phyloP scores from a whole-genome alignment of 805 yeast genomes.

The Jamesozyma rosinii region DNA sequence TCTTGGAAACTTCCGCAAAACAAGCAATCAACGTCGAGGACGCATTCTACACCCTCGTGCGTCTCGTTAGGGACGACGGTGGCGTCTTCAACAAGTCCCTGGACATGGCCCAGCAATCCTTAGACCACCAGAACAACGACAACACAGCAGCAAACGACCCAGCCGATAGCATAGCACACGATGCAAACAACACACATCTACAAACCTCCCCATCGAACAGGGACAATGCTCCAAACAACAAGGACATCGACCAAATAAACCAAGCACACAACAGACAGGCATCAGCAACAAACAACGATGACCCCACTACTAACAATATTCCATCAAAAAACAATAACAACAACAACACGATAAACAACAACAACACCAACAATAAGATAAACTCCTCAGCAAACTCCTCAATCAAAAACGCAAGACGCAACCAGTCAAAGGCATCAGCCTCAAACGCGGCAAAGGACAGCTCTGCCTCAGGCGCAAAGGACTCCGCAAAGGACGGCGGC shows the following conservation, averaged over 20 bases:
- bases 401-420: constrained; percentile 4
- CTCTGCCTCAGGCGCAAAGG: neutral
- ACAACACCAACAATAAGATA: neutral
- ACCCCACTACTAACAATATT: neutral
- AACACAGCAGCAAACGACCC: neutral
- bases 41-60: constrained; percentile 62
- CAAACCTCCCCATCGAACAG: neutral
- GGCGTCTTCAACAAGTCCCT: constrained; percentile 22
- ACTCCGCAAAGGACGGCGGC: constrained; percentile 7
- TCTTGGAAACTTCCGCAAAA: constrained; percentile 90
- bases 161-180: neutral
- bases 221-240: neutral
- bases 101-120: neutral
- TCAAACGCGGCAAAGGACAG: neutral
- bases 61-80: constrained; percentile 41
- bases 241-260: neutral
- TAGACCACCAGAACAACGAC: neutral
- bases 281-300: neutral
- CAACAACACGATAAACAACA: neutral
- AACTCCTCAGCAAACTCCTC: neutral
- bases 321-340: neutral
- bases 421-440: constrained; percentile 3
- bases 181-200: neutral
- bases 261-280: neutral
- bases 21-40: constrained; percentile 83